These are phyloP conservation scores for Ceratocystis eucalypticola DNA, from an alignment of 2,329 filamentous ascomycete genomes.

Conservation along the genomic window DNA sequence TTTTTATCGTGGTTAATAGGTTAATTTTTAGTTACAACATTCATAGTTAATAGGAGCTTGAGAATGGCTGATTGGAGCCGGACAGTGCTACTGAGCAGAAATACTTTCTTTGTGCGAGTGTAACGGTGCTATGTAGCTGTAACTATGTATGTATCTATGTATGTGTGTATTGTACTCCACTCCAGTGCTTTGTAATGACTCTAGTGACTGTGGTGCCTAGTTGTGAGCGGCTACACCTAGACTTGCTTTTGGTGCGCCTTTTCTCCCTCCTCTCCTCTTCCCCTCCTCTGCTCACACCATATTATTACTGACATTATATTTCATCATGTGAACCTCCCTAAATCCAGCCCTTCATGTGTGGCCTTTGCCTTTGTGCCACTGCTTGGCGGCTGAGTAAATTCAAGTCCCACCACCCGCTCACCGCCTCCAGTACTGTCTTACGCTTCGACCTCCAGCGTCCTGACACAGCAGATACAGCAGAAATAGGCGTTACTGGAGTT, in stretches of 20 bases:
- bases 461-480: slow-evolving; percentile 18
- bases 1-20: not conserved
- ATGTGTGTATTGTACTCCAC: not conserved
- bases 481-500: slow-evolving; percentile 20
- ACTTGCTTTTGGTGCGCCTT: not conserved
- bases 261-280: not conserved
- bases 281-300: not conserved
- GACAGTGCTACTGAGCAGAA: too few species aligned
- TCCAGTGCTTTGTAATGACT: not conserved
- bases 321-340: not conserved
- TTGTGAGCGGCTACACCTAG: not conserved
- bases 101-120: too few species aligned
- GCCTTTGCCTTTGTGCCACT: slow-evolving; percentile 11
- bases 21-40: not conserved
- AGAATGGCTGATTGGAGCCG: not conserved
- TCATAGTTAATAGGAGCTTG: not conserved
- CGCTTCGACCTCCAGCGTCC: slow-evolving; percentile 26
- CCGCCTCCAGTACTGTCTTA: slow-evolving; percentile 35
- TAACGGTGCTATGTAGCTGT: not conserved
- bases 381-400: slow-evolving; percentile 30
- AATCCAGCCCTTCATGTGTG: slow-evolving; percentile 19
- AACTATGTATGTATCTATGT: not conserved
- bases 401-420: slow-evolving; percentile 45
- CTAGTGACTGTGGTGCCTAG: slow-evolving; percentile 1
- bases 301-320: not conserved